Evolutionary conservation across 2,329 filamentous ascomycete genomes (phyloP).

Genomic region (Uncinocarpus reesii): DNA sequence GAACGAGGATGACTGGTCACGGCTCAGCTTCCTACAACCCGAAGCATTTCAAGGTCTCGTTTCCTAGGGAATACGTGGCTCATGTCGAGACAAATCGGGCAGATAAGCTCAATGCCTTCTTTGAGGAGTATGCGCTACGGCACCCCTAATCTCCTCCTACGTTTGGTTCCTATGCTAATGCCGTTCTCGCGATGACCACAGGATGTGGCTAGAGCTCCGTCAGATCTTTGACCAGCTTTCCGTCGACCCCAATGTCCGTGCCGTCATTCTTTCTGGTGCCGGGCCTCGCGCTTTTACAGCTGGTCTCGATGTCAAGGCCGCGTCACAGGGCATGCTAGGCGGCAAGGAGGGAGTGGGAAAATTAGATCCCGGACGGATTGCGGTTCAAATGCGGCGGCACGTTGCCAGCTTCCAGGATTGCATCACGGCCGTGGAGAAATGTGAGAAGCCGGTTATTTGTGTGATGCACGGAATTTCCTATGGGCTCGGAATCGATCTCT

Average conservation of each 20-base stretch:
- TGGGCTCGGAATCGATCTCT: slow-evolving; percentile 63
- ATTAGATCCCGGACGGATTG: slow-evolving; percentile 54
- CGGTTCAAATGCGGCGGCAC: slow-evolving; percentile 52
- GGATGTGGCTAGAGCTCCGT: slow-evolving; percentile 78
- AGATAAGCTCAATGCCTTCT: slow-evolving; percentile 78
- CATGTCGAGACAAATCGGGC: slow-evolving; percentile 88
- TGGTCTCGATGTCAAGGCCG: slow-evolving; percentile 71
- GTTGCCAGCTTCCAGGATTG: slow-evolving; percentile 72
- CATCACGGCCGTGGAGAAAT: slow-evolving; percentile 66
- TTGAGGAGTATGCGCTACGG: slow-evolving; percentile 46
- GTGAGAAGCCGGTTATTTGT: slow-evolving; percentile 83
- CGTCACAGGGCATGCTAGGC: slow-evolving; percentile 45
- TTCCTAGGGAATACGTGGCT: slow-evolving; percentile 62
- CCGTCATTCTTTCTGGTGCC: slow-evolving; percentile 67
- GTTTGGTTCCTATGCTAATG: not conserved
- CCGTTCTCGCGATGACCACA: slow-evolving; percentile 19
- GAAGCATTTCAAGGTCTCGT: slow-evolving; percentile 63
- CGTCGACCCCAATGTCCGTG: slow-evolving; percentile 59
- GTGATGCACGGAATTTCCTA: slow-evolving; percentile 69
- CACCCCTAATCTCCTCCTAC: not conserved
- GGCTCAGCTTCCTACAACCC: slow-evolving; percentile 8
- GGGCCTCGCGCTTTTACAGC: slow-evolving; percentile 77
- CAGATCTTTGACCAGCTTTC: slow-evolving; percentile 63
- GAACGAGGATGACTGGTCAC: slow-evolving; percentile 8
- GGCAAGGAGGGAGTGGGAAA: slow-evolving; percentile 22